These are phyloP conservation scores for Gracilaria domingensis DNA, from an alignment of 23 red algal species.

Conservation along the genomic window DNA sequence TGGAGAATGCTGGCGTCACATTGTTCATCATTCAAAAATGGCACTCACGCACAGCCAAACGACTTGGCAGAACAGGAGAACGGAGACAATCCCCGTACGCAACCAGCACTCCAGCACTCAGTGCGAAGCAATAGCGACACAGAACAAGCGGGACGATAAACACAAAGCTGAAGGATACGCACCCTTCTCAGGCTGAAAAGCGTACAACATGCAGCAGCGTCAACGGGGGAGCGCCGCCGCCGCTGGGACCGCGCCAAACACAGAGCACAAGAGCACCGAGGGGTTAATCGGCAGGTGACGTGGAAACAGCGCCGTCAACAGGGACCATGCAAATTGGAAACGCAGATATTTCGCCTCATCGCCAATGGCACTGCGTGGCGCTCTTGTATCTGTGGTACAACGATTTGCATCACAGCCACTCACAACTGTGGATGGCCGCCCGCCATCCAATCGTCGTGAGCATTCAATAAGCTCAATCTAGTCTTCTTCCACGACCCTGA, in stretches of 20 bases:
- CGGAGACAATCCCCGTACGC: neutral
- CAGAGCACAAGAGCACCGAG: neutral
- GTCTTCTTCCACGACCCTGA: neutral
- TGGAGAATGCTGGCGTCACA: neutral
- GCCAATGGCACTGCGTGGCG: neutral
- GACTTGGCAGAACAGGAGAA: neutral
- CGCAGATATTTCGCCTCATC: neutral
- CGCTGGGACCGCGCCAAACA: neutral
- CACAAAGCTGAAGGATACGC: neutral
- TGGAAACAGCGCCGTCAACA: conserved; percentile 17
- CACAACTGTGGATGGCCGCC: neutral
- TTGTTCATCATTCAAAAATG: conserved; percentile 7
- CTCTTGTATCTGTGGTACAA: neutral
- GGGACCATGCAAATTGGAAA: neutral
- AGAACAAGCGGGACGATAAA: too few species aligned
- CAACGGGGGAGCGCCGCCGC: neutral
- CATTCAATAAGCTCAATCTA: neutral
- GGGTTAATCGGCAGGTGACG: neutral
- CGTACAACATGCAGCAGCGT: neutral
- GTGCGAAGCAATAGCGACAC: too few species aligned
- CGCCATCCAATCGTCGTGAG: neutral
- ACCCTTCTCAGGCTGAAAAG: neutral
- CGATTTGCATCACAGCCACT: conserved; percentile 5
- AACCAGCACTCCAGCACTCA: neutral
- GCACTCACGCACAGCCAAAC: too few species aligned